Conservation (phyloP, 306 rosid genomes). For the Pterocarpus macrocarpus region DNA sequence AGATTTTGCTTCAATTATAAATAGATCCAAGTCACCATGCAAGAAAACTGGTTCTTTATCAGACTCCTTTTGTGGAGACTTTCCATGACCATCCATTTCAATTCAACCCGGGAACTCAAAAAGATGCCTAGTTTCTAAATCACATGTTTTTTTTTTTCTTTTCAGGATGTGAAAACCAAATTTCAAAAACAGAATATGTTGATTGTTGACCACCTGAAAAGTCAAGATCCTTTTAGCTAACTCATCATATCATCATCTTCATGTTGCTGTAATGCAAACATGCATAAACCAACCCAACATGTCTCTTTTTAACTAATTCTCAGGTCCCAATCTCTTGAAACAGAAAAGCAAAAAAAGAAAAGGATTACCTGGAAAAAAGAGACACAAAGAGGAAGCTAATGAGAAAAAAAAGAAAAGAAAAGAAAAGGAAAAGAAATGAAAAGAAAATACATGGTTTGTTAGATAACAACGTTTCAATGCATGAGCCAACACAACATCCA, state of each 20-base stretch:
- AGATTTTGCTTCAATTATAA: slow-evolving; percentile 75
- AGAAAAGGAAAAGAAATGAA: background rate
- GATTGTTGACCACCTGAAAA: slow-evolving; percentile 7
- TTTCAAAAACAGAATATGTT: background rate
- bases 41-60: slow-evolving; percentile 52
- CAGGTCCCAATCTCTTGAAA: background rate
- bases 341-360: background rate
- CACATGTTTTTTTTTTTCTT: background rate
- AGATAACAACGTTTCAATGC: slow-evolving; percentile 23
- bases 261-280: slow-evolving; percentile 13
- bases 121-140: slow-evolving; percentile 30
- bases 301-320: slow-evolving; percentile 19
- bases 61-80: slow-evolving; percentile 8
- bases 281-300: slow-evolving; percentile 26
- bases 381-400: slow-evolving; percentile 21
- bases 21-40: slow-evolving; percentile 74
- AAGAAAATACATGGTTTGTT: slow-evolving; percentile 6
- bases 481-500: slow-evolving; percentile 35
- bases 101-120: slow-evolving; percentile 37
- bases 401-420: background rate
- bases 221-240: slow-evolving; percentile 34
- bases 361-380: slow-evolving; percentile 22
- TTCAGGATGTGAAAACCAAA: background rate
- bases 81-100: slow-evolving; percentile 47
- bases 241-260: slow-evolving; percentile 1